Evolutionary conservation across 2,329 filamentous ascomycete species (phyloP), one percentile per base, ranked within the genome.

Genomic region (Lasiodiplodia hormozganensis): DNA sequence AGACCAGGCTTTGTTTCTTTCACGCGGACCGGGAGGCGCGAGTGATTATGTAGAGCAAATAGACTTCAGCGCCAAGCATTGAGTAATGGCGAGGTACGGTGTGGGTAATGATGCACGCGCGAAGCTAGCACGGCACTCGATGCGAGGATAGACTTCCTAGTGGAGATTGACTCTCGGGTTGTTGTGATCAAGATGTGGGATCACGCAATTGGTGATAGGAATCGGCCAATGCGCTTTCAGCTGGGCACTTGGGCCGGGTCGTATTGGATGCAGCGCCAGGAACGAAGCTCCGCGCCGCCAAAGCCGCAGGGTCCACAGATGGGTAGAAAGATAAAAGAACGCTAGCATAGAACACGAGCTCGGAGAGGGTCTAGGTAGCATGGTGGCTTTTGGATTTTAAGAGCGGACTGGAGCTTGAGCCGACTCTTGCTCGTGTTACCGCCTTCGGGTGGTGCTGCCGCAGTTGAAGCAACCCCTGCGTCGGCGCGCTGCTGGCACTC

Each of bases 21-120:
- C 23, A 52, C 43, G 11, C 25, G 28, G 21, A 31, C 43, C 18
- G 60, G 43, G 60, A 11, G 28, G 31, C 21, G 43, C 60, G 60
- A 31, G 51, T 34, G 43, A n/a, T 64, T 65, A 65, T 65, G 62
- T 65, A 56, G 62, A 51, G 51, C 62, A 65, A 65, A 65, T 65
- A 65, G 62, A 51, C 62, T 65, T 56, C 51, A 6, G 49, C 49
- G 62, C 51, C 51, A 65, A 65, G 62, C 62, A 65, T 65, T 65
- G 49, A 53, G 62, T 28, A 43, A 65, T 53, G 11, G 62, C 47
- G 62, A 56, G n/a, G 60, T 52, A 52, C 60, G 60, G 36, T 52
- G 60, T 36, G 60, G 60, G 60, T 31, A 38, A 64, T 38, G 60
- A 64, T 62, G 40, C 40, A 62, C 36, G 58, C 40, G 23, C 14